phyloP scores from a whole-genome alignment of 148 eudicot species.

The Salicornia ramosissima region DNA sequence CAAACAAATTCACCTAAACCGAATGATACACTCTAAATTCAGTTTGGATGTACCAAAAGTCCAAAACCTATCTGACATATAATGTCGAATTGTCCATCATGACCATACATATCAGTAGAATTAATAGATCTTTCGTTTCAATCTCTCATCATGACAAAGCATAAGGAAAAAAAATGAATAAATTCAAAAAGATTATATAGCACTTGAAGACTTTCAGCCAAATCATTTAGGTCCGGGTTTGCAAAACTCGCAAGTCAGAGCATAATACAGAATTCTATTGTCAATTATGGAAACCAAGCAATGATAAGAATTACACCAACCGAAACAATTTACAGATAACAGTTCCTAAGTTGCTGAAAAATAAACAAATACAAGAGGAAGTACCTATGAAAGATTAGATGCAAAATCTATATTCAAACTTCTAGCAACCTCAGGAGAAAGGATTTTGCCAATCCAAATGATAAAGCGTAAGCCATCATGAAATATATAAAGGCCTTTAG shows the following conservation, averaged over 20 bases:
- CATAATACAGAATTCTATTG: not conserved
- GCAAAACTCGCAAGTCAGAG: not conserved
- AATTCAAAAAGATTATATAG: not conserved
- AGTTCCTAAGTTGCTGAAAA: not conserved
- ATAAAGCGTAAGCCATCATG: conserved; percentile 95
- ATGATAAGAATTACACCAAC: not conserved
- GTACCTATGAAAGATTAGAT: conserved; percentile 70
- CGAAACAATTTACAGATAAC: not conserved
- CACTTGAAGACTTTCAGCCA: not conserved
- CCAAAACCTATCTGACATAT: not conserved
- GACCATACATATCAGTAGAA: not conserved
- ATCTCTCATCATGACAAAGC: not conserved
- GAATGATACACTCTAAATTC: not conserved
- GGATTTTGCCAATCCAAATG: conserved; percentile 87
- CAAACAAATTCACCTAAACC: not conserved
- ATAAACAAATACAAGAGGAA: not conserved
- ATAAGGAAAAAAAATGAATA: not conserved
- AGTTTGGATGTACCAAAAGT: not conserved
- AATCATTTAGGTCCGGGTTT: not conserved
- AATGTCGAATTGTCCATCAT: too few species aligned
- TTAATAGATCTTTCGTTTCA: not conserved
- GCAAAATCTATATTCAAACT: conserved; percentile 68
- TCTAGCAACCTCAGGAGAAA: conserved; percentile 69
- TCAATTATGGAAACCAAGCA: not conserved
- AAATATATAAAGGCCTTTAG: conserved; percentile 80